Percentiles rank a stretch among this genome's conserved stretches.
phyloP scores from a whole-genome alignment of 2,329 filamentous ascomycete species.

The Curvularia spicifera region DNA sequence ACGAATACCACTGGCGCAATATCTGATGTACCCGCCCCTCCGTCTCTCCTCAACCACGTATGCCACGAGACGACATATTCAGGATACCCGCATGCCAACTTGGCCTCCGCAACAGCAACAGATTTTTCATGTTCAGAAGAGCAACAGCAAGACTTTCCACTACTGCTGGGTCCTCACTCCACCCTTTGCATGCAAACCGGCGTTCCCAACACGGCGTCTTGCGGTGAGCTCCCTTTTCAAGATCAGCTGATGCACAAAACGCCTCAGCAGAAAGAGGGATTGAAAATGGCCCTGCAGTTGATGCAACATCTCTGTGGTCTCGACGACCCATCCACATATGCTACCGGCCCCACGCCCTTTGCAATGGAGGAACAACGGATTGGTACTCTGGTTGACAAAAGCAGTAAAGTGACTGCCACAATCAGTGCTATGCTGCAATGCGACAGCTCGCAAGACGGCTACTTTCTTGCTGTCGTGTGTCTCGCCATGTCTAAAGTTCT shows the following conservation, averaged over 20 bases:
- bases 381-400: not conserved
- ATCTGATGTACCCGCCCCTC: not conserved
- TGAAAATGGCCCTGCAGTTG: constrained; percentile 1
- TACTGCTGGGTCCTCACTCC: not conserved
- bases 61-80: not conserved
- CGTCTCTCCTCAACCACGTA: not conserved
- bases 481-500: constrained; percentile 2
- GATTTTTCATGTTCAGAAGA: not conserved
- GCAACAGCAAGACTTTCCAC: not conserved
- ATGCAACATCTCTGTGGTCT: not conserved
- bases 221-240: not conserved
- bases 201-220: not conserved
- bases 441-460: not conserved
- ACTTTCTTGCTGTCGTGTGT: not conserved
- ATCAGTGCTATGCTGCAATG: not conserved
- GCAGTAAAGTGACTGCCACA: not conserved
- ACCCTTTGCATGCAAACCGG: not conserved
- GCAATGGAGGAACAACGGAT: not conserved
- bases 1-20: not conserved
- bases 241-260: not conserved
- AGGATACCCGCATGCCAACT: not conserved
- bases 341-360: not conserved
- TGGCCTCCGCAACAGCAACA: not conserved
- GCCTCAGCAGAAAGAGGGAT: not conserved
- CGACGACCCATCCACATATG: not conserved